Base-by-base conservation (phyloP, 2,329 filamentous ascomycete genomes). In the Davidsoniella eucalypti region DNA sequence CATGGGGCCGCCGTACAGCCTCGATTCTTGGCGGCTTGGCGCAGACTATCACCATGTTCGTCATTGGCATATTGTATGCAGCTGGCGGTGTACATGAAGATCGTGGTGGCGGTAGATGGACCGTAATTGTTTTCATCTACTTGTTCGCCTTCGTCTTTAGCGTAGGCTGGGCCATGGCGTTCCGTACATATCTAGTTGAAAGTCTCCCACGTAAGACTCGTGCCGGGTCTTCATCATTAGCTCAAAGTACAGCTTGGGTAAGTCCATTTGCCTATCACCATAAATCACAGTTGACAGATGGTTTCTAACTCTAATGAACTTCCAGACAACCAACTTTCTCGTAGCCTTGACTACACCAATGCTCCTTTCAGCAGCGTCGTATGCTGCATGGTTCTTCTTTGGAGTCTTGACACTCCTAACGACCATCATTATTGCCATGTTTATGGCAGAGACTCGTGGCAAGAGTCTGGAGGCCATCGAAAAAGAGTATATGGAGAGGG, bases 181-280 rank as follows among this genome's bases (percentile, higher is more conserved):
- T 75, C 44, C 68, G 70, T 40, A 69, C 76, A 0, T 78, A 73
- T 55, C 63, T 69, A 0, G 67, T 71, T 0, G 76, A 80, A 57
- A 77, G 75, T 41, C 69, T 77, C 56, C 74, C 75, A 0, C 64
- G 69, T 18, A 62, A 64, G 8, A 78, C 73, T 0, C 64, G 76
- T 2, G 74, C 72, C 2, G 70, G 69, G 12, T 74, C 73, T 1
- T 73, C 70, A 0, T 70, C 68, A 44, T 58, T 78, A 25, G 73
- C 71, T 1, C 69, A 76, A 51, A 69, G 72, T 2, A 65, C 67
- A 14, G 75, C 75, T 44, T 77, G 72, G 66, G 64, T 67, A 43
- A 52, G 61, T 57, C n/a, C 26, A 17, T 17, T 25, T n/a, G 2
- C 21, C 16, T 14, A 17, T 37, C 6, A 39, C 29, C 6, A n/a